Base-by-base conservation (phyloP, 2,329 filamentous ascomycete species). In the Leptographium radiaticola region DNA sequence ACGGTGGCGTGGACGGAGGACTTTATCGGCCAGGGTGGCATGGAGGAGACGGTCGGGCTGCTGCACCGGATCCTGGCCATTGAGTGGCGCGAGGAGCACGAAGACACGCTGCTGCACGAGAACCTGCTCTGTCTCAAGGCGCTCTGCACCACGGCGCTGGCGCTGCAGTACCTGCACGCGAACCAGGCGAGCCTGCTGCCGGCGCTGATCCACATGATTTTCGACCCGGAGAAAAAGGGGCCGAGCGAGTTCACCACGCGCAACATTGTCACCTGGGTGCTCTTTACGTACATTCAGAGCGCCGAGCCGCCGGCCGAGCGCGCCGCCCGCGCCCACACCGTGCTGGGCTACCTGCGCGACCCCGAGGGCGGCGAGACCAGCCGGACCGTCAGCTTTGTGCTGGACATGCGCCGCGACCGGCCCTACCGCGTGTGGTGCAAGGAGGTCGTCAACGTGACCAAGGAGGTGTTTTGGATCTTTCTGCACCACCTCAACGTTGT, bases 381-480 rank as follows among this genome's bases (percentile, higher is more conserved):
- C 57, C 81, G 84, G 20, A 88, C 89, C 0, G 73, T 95, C 9
- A 83, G 83, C 3, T 97, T 97, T 65, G 89, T 97, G 48, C 72
- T 91, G 25, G 87, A 90, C 57, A 97, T 97, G 82, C 85, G 87
- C 61, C 83, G 84, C 39, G 81, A 89, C 50, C 80, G 91, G 0
- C 91, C 91, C 0, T 98, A 96, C 67, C 86, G 89, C 38, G 80
- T 95, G 3, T 98, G 91, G 91, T 89, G 85, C 70, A 93, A 90
- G 67, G 93, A 98, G 69, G 82, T 91, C 18, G 84, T 84, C 56
- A 90, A 87, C 62, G 91, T 97, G 49, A 95, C 90, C 44, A 96
- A 96, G 68, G 91, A 98, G 67, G 91, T 97, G 33, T 98, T 98
- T 66, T 98, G 91, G 91, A 97, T 97, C 65, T 98, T 97, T 71